Evolutionary conservation across 805 yeast genomes (phyloP).

Genomic region (Suhomyces pyralidae): DNA sequence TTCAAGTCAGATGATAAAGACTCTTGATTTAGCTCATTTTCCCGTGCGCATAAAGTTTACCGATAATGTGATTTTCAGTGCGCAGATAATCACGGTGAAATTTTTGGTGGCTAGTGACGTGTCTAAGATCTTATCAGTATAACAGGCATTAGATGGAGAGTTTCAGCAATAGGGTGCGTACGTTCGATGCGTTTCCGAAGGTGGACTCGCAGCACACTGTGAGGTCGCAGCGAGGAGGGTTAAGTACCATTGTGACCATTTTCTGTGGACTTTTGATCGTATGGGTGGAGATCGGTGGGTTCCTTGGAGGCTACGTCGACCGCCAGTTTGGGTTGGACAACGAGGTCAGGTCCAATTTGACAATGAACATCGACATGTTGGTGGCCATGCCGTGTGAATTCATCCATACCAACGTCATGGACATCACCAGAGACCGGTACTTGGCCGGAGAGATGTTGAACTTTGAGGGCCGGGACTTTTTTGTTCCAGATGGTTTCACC

Average conservation of each 20-base stretch:
- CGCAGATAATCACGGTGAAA: neutral
- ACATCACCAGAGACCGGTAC: slow-evolving; percentile 71
- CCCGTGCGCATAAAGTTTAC: no score
- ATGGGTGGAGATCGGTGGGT: slow-evolving; percentile 85
- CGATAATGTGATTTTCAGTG: neutral
- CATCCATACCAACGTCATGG: slow-evolving; percentile 73
- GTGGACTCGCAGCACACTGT: slow-evolving; percentile 56
- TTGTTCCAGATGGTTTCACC: slow-evolving; percentile 48
- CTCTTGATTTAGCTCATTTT: no score
- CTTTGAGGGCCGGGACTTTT: slow-evolving; percentile 62
- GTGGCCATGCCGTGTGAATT: slow-evolving; percentile 82
- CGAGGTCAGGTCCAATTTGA: slow-evolving; percentile 52
- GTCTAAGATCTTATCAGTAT: neutral
- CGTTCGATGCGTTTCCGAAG: slow-evolving; percentile 48
- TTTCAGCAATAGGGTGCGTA: slow-evolving; percentile 38
- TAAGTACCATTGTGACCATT: slow-evolving; percentile 64
- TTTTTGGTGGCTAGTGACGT: neutral
- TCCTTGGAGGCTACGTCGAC: slow-evolving; percentile 75
- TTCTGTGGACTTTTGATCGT: slow-evolving; percentile 61
- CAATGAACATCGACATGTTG: slow-evolving; percentile 73
- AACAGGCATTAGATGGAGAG: slow-evolving; percentile 26
- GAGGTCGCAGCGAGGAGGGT: slow-evolving; percentile 73
- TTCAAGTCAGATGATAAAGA: neutral
- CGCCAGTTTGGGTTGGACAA: slow-evolving; percentile 76
- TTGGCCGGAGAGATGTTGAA: slow-evolving; percentile 74